These are phyloP conservation scores for Austroboletus niveus DNA, from an alignment of 1,284 basidiomycete genomes.

Conservation along the genomic window DNA sequence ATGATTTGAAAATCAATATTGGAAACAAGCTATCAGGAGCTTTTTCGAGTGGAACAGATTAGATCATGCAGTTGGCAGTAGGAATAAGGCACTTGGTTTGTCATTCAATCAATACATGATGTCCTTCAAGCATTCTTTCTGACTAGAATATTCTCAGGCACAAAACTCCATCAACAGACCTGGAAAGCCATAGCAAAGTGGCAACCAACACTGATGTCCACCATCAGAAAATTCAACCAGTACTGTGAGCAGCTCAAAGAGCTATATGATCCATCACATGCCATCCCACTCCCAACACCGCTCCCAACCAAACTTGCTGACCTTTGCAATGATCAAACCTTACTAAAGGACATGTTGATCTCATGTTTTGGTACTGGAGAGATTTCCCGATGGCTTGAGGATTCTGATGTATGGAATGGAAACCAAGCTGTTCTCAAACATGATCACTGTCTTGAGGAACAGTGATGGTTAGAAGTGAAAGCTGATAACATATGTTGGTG, in stretches of 20 bases:
- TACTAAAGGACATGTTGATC: background rate
- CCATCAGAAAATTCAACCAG: no score
- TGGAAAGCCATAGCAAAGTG: no score
- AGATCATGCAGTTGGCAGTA: background rate
- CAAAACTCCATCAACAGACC: no score
- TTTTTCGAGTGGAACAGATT: conserved; percentile 1
- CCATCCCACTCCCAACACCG: no score
- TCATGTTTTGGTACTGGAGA: background rate
- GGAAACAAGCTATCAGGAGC: background rate
- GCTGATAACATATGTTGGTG: no score
- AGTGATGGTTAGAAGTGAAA: no score
- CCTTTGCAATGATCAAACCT: background rate
- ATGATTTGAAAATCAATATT: background rate
- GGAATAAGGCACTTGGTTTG: background rate
- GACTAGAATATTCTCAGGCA: no score
- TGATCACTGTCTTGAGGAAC: background rate
- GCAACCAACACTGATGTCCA: no score
- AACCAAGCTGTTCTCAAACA: background rate
- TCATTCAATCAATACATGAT: no score
- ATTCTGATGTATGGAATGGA: background rate
- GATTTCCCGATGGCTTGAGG: background rate
- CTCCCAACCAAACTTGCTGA: background rate
- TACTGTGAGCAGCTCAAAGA: no score
- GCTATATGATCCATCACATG: no score
- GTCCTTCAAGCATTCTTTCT: no score